Base-by-base conservation (phyloP, 108 stramenopile genomes). In the Cyclotella cryptica region DNA sequence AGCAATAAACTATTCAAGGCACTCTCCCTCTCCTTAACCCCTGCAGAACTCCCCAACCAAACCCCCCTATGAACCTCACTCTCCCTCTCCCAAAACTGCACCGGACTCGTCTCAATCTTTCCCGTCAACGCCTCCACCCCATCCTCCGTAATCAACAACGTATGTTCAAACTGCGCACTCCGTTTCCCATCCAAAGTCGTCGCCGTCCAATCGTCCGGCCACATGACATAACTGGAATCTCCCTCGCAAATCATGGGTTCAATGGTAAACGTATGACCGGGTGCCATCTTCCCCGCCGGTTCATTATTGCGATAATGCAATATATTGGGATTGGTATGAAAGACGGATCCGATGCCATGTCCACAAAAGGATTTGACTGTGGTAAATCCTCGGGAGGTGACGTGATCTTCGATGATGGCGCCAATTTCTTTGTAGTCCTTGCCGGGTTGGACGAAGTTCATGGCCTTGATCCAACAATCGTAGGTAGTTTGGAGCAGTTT, bases 161-260 rank as follows among this genome's bases (percentile, higher is more conserved):
- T 98, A 70, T 98, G 97, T 71, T 98, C 97, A 74, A 98, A 98
- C 78, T 98, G 97, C 19, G 97, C 96, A 45, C 90, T 92, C 39
- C 92, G 78, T 28, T 81, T 80, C 0, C 96, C 96, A 80, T 97
- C 94, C 21, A 67, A 67, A n/a, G 96, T 97, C 11, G 93, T 93
- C 0, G 93, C 97, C 18, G 99, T 99, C 99, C 99, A 99, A 71
- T 95, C 93, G 84, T 99, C 99, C 15, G 90, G 87, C 98, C 99
- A 99, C 73, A 87, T 77, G 42, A 87, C 76, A 45, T 55, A 41
- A 60, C 81, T 61, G 12, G 57, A 51, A 7, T 65, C 47, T 21
- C 98, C 98, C 77, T 98, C 96, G 66, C 96, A 97, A 69, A 99
- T 98, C 98, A 99, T 98, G 1, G 99, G 99, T 79, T 99, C 99